Base-by-base conservation (phyloP, 306 rosid genomes). In the Quercus gilva region DNA sequence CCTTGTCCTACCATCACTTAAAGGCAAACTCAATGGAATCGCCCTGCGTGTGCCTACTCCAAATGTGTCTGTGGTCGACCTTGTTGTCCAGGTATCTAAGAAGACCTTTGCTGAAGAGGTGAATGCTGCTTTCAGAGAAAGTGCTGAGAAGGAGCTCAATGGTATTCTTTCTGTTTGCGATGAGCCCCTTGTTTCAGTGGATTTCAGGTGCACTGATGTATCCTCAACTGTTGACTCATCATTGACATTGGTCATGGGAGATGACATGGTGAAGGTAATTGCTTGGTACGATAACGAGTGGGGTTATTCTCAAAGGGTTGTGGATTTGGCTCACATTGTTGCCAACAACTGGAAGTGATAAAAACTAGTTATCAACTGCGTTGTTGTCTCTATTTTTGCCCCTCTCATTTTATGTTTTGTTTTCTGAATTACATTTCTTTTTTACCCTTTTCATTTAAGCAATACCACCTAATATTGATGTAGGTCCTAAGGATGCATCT, bases 231-330 rank as follows among this genome's bases (percentile, higher is more conserved):
- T 95, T 12, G 99, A 95, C 84, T 91, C 99, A 0, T 95, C 99
- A 1, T 85, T 95, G 86, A 95, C 99, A 14, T 90, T 95, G 98
- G 99, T 93, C 2, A 95, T 95, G 99, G 98, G 99, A 7, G 97
- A 95, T 83, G 99, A 93, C 79, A 73, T 93, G 99, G 98, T 95
- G 14, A 95, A 95, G 93, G 98, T 95, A 31, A 95, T 95, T 78
- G 99, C 99, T 64, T 95, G 99, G 99, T 95, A 93, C 75, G 99
- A 95, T 51, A 95, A 95, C 6, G 98, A 95, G 63, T 93, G 98
- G 99, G 99, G 99, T 71, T 95, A 95, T 89, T 95, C 98, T 5
- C 99, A 95, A 79, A 88, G 98, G 90, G 99, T 95, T 13, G 99
- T 95, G 28, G 99, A 95, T 87, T 87, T 95, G 89, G 99, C 99